These are phyloP conservation scores for Mortierella sp. DNA, from an alignment of 371 early-diverging fungal genomes.

Conservation along the genomic window DNA sequence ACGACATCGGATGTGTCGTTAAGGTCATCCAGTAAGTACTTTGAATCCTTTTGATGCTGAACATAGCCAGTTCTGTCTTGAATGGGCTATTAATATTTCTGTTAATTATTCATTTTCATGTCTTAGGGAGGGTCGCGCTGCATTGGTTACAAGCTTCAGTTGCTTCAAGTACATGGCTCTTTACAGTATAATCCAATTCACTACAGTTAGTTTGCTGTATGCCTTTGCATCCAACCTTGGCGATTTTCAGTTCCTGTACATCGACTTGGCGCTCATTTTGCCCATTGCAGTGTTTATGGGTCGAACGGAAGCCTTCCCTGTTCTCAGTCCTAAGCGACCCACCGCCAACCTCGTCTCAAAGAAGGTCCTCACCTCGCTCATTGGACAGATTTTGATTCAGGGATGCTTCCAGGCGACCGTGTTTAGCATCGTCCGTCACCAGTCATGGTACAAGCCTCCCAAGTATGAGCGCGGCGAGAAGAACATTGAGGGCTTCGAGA, in stretches of 20 bases:
- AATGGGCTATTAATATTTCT: neutral
- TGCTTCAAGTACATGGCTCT: conserved; percentile 99
- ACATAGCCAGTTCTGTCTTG: neutral
- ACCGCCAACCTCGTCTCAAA: conserved; percentile 94
- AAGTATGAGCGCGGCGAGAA: conserved; percentile 77
- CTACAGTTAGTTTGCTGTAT: conserved; percentile 91
- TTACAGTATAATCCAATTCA: conserved; percentile 92
- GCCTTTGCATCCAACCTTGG: conserved; percentile 88
- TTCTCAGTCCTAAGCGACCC: conserved; percentile 85
- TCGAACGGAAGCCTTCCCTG: conserved; percentile 85
- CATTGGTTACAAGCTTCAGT: conserved; percentile 97
- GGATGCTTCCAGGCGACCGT: conserved; percentile 81
- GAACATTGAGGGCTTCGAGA: conserved; percentile 85
- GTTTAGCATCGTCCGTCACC: conserved; percentile 79
- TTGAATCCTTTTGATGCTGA: neutral
- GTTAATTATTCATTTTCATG: neutral
- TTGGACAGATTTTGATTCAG: conserved; percentile 90
- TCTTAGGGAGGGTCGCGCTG: conserved; percentile 95
- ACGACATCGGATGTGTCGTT: conserved; percentile 93
- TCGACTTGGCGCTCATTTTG: conserved; percentile 91
- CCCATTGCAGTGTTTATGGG: conserved; percentile 94
- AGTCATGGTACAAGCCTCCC: conserved; percentile 78
- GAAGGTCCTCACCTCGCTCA: conserved; percentile 90
- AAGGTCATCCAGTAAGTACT: conserved; percentile 83
- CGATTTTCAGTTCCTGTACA: conserved; percentile 95